These are phyloP conservation scores for Colletotrichum chlorophyti DNA, from an alignment of 2,329 filamentous ascomycete genomes.

Conservation along the genomic window DNA sequence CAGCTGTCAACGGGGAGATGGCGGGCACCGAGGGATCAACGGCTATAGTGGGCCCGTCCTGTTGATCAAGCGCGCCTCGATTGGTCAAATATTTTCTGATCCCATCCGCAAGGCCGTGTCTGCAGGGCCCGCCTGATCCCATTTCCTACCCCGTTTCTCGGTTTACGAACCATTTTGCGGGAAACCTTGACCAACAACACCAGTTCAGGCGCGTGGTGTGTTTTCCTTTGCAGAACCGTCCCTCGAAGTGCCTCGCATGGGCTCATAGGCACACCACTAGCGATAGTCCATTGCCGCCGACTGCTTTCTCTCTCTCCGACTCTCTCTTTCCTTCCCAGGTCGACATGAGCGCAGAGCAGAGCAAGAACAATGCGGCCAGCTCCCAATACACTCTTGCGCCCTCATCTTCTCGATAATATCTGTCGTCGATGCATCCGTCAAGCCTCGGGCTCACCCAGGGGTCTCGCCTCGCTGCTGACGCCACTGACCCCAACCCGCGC, in stretches of 20 bases:
- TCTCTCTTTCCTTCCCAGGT: not conserved
- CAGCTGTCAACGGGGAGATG: not conserved
- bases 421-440: constrained; percentile 24
- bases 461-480: not conserved
- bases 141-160: not conserved
- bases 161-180: not conserved
- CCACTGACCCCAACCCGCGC: constrained; percentile 5
- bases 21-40: not conserved
- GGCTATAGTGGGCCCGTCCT: not conserved
- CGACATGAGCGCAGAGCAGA: constrained; percentile 28
- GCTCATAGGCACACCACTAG: not conserved
- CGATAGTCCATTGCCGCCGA: not conserved
- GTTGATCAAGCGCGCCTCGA: not conserved
- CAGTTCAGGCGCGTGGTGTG: no score
- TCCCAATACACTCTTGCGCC: constrained; percentile 24
- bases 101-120: constrained; percentile 3
- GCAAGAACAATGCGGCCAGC: constrained; percentile 28
- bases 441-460: not conserved
- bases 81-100: constrained; percentile 19
- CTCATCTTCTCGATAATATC: constrained; percentile 20
- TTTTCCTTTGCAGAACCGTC: no score
- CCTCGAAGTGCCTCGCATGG: not conserved
- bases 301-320: not conserved
- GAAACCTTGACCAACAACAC: not conserved
- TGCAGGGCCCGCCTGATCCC: constrained; percentile 4